Conservation (phyloP, 805 yeast species). For the Zygoascus bituminiphila region DNA sequence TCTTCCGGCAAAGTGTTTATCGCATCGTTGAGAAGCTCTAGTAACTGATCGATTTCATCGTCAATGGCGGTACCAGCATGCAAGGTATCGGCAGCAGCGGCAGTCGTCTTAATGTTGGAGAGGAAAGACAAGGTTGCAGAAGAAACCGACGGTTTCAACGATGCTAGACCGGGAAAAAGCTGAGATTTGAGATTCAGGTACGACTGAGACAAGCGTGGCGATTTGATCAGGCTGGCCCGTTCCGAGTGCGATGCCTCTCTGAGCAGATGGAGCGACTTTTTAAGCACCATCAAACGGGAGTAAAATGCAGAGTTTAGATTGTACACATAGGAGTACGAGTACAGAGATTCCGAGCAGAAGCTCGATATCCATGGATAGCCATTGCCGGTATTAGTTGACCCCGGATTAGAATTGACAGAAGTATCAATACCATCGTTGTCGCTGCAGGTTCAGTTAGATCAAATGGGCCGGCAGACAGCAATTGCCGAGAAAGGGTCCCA, state of each 20-base stretch:
- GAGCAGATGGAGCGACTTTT: conserved; percentile 66
- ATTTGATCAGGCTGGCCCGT: not conserved
- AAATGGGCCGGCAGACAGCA: too few species aligned
- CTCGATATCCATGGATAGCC: conserved; percentile 38
- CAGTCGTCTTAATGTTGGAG: conserved; percentile 13
- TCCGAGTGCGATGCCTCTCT: conserved; percentile 45
- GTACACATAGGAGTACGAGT: conserved; percentile 78
- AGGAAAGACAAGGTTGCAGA: conserved; percentile 20
- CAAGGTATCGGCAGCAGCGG: not conserved
- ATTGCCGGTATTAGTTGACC: not conserved
- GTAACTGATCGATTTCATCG: conserved; percentile 1
- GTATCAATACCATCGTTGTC: not conserved
- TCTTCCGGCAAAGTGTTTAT: conserved; percentile 1
- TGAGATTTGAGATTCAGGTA: not conserved
- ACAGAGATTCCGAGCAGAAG: conserved; percentile 73
- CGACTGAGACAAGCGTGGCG: not conserved
- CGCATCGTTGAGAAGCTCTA: conserved; percentile 5
- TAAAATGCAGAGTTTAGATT: conserved; percentile 75
- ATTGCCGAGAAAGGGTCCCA: too few species aligned
- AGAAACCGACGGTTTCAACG: conserved; percentile 24
- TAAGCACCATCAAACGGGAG: conserved; percentile 62
- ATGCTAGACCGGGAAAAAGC: conserved; percentile 3
- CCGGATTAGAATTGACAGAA: not conserved
- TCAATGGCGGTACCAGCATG: not conserved
- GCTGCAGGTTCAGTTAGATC: not conserved